Evolutionary conservation across 208 protist species (phyloP).

Genomic region (Trypanosoma platydactyli): DNA sequence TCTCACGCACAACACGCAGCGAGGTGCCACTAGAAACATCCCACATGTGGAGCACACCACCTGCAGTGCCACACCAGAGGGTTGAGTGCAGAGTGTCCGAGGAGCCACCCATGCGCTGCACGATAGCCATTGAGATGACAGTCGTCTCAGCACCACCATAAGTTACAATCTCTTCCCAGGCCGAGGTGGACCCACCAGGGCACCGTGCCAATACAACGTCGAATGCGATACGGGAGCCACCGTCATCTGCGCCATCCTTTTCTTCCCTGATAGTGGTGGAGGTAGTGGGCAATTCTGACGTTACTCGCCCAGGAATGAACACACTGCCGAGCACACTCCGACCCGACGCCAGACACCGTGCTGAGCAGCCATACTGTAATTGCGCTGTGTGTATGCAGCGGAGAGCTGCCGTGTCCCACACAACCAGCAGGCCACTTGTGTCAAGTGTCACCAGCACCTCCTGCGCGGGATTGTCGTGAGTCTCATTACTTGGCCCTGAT

Average conservation of each 20-base stretch:
- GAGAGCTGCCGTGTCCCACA: slow-evolving; percentile 27
- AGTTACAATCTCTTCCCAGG: slow-evolving; percentile 3
- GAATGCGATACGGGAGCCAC: not conserved
- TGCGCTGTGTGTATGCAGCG: not conserved
- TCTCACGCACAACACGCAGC: slow-evolving; percentile 29
- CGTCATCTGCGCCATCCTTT: not conserved
- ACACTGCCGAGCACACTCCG: not conserved
- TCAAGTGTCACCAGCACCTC: slow-evolving; percentile 31
- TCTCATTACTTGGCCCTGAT: not conserved
- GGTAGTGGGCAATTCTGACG: not conserved
- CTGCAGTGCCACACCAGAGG: slow-evolving; percentile 44
- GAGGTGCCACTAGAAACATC: slow-evolving; percentile 24
- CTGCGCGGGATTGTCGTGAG: not conserved
- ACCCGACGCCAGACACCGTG: slow-evolving; percentile 6
- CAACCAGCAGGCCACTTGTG: slow-evolving; percentile 32
- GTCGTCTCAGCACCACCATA: slow-evolving; percentile 5
- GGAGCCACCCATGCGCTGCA: not conserved
- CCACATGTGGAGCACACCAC: slow-evolving; percentile 44
- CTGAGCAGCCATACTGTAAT: not conserved
- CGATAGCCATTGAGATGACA: slow-evolving; percentile 22
- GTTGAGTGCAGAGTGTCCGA: not conserved
- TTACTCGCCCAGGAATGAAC: slow-evolving; percentile 13
- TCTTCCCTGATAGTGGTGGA: not conserved
- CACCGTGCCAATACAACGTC: not conserved
- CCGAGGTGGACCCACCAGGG: not conserved